Evolutionary conservation across 2,329 filamentous ascomycete species (phyloP), one percentile per base, ranked within the genome.

Genomic region (Calonectria honghensis): DNA sequence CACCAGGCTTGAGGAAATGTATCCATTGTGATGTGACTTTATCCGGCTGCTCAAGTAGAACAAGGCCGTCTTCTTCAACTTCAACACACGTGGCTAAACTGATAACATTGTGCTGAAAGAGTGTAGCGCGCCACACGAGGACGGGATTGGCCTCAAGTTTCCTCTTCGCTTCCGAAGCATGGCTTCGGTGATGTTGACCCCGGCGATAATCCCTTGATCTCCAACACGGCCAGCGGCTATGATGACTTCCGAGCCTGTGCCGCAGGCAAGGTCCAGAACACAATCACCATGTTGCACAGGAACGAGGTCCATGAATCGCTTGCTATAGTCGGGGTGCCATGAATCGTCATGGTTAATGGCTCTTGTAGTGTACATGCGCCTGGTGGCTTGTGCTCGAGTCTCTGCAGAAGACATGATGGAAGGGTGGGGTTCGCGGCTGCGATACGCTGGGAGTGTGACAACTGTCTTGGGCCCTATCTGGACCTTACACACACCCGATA

Each of bases 161-260:
- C 41, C 78, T 71, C 48, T 70, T 76, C 31, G 83, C 82, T 35
- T 77, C 76, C 0, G 63, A 3, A 85, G 80, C 84, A 86, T 85
- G 31, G 78, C 78, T 6, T 73, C 54, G 2, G 82, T 82, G 41
- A 81, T 75, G 71, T 85, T 84, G n/a, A 85, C 78, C 24, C 79
- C 84, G 11, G 83, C 51, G 20, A 85, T 77, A 37, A 71, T 61
- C 11, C 82, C 84, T 2, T 75, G 52, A 2, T 78, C 76, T 13
- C 82, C 81, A 13, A 83, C 77, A 4, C 37, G 50, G 2, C 80
- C 77, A 1, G 82, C 82, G n/a, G 82, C 81, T 20, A 81, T 76
- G 66, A 82, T 80, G 10, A 79, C 76, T 27, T 84, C 83, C 4
- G 84, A 76, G 6, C 83, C 84, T 14, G 84, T 85, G n/a, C 84